A percentile compares a stretch with the other conserved stretches of the same genome.
Conservation (phyloP, 257 asterid species). For the Jasminum sambac region DNA sequence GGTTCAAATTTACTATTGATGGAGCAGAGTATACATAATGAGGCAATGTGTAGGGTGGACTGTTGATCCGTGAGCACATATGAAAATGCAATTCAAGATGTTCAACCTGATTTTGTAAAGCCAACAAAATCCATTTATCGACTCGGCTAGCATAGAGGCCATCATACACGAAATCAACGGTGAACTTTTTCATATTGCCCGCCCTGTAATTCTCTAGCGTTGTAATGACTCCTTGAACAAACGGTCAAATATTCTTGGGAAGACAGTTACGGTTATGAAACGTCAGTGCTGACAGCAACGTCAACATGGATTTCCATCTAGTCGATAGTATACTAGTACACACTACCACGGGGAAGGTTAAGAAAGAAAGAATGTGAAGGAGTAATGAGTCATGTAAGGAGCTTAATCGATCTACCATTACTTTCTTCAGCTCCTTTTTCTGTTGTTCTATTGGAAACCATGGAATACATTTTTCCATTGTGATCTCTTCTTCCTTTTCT, state of each 20-base stretch:
- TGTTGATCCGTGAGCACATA: background rate
- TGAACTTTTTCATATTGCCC: background rate
- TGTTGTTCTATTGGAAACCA: background rate
- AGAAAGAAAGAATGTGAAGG: background rate
- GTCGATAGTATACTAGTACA: background rate
- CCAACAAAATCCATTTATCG: background rate
- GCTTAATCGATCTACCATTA: conserved; percentile 3
- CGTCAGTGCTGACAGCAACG: background rate
- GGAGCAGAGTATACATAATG: background rate
- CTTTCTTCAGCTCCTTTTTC: too few relatives aligned
- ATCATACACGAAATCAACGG: background rate
- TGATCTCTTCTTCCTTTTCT: background rate
- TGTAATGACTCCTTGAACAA: background rate
- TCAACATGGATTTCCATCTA: background rate
- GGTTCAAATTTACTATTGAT: background rate
- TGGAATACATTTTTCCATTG: background rate
- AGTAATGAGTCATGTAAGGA: background rate
- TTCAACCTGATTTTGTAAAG: background rate
- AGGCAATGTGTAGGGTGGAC: background rate
- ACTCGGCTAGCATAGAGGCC: background rate
- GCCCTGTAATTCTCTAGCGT: background rate
- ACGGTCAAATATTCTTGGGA: background rate
- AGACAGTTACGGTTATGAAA: background rate
- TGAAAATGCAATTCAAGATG: background rate
- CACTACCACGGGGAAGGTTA: background rate